Conservation (phyloP, 2,329 filamentous ascomycete species). For the Reticulascus tulasneorum region DNA sequence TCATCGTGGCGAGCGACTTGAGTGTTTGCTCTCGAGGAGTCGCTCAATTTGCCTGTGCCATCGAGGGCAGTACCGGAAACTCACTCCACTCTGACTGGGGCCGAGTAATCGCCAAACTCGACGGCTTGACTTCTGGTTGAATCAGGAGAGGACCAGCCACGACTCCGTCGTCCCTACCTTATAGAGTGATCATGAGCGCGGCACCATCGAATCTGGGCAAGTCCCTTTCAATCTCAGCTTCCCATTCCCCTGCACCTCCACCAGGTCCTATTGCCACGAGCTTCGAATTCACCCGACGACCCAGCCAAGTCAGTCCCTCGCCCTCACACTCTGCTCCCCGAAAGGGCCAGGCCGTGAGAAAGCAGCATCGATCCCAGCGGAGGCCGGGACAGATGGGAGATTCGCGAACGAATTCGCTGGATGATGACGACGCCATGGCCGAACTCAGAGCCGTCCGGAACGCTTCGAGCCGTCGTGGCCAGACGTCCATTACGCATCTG, state of each 20-base stretch:
- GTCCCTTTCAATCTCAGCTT: slow-evolving; percentile 42
- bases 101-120: slow-evolving; percentile 1
- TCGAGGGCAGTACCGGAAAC: no score
- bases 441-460: slow-evolving; percentile 64
- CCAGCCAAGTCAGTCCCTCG: slow-evolving; percentile 31
- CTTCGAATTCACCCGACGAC: slow-evolving; percentile 49
- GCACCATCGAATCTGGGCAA: slow-evolving; percentile 43
- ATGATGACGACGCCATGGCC: slow-evolving; percentile 83
- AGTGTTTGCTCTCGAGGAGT: background rate
- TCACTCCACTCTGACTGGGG: no score
- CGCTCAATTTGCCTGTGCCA: slow-evolving; percentile 1
- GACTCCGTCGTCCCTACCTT: slow-evolving; percentile 2
- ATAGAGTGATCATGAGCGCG: slow-evolving; percentile 20
- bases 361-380: slow-evolving; percentile 79
- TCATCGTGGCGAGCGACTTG: no score
- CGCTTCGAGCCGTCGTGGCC: slow-evolving; percentile 71
- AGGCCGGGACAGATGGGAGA: slow-evolving; percentile 51
- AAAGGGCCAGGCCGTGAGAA: slow-evolving; percentile 72
- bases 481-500: slow-evolving; percentile 94
- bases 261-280: slow-evolving; percentile 38
- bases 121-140: background rate
- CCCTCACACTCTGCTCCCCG: slow-evolving; percentile 49
- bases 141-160: background rate
- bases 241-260: slow-evolving; percentile 36
- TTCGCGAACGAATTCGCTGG: slow-evolving; percentile 28